Conservation (phyloP, 371 early-diverging fungal species). For the Apophysomyces sp. region DNA sequence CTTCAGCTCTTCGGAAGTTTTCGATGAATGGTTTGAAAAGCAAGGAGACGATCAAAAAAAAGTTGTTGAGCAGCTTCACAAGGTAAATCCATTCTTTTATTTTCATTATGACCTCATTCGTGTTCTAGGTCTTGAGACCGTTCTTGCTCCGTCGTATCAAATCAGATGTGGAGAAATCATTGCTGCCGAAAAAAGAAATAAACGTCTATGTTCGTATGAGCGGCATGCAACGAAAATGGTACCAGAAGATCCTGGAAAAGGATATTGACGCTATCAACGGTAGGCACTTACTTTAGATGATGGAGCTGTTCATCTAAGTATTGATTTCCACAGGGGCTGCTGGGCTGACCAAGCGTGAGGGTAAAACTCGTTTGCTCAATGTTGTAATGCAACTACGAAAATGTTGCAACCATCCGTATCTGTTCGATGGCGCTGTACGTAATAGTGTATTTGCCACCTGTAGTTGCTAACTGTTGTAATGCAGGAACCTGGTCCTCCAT, state of each 20-base stretch:
- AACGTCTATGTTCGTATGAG: constrained; percentile 96
- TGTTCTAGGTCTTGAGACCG: constrained; percentile 76
- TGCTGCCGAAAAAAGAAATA: constrained; percentile 96
- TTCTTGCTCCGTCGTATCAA: constrained; percentile 98
- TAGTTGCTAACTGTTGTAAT: background rate
- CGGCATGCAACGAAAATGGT: constrained; percentile 97
- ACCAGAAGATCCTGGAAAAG: constrained; percentile 96
- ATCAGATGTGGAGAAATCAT: constrained; percentile 96
- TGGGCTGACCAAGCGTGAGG: constrained; percentile 64
- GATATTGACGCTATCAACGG: constrained; percentile 97
- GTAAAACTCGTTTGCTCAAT: constrained; percentile 91
- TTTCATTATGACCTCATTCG: background rate
- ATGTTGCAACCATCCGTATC: constrained; percentile 99
- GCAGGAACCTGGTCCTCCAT: constrained; percentile 83
- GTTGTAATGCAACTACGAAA: constrained; percentile 99
- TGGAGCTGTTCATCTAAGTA: background rate
- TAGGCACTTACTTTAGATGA: constrained; percentile 13
- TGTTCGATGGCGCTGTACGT: constrained; percentile 95
- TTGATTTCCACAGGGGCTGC: constrained; percentile 19
- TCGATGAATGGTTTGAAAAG: constrained; percentile 88
- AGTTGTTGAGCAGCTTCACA: constrained; percentile 91
- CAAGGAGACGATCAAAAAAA: constrained; percentile 80
- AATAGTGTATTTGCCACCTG: background rate
- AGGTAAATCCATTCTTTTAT: constrained; percentile 44
- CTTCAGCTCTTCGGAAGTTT: constrained; percentile 90